A percentile compares a stretch with the other conserved stretches of the same genome.
Conservation (phyloP, 163 green algal species). For the Dunaliella salina region DNA sequence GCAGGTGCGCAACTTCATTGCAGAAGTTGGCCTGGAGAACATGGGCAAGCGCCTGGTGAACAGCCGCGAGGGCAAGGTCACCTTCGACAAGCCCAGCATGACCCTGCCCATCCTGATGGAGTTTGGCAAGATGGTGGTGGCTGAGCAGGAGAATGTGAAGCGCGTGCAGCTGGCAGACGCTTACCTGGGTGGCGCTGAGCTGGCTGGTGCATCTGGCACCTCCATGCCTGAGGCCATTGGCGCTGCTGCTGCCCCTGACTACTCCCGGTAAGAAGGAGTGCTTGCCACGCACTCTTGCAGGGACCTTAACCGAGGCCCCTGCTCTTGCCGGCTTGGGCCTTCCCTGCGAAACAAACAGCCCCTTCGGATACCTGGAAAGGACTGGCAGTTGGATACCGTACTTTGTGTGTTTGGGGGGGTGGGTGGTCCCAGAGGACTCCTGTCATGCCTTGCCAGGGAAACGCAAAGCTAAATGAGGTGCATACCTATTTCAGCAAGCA, state of each 20-base stretch:
- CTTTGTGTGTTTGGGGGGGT: too few species aligned
- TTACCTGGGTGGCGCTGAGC: conserved; percentile 83
- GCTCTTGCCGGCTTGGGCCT: too few species aligned
- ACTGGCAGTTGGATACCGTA: too few species aligned
- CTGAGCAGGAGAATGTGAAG: conserved; percentile 99
- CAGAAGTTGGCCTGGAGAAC: conserved; percentile 81
- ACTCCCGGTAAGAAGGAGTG: background rate
- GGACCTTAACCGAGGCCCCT: too few species aligned
- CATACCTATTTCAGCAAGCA: too few species aligned
- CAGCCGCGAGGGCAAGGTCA: conserved; percentile 73
- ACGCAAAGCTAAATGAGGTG: too few species aligned
- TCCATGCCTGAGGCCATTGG: conserved; percentile 66
- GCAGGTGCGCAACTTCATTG: conserved; percentile 57
- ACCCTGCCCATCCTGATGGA: conserved; percentile 73
- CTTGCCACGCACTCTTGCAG: too few species aligned
- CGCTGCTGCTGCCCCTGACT: background rate
- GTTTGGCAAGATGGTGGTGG: conserved; percentile 86
- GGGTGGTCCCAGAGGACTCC: too few species aligned
- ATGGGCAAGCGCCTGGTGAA: conserved; percentile 89
- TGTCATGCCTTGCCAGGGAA: too few species aligned
- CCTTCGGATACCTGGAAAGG: too few species aligned
- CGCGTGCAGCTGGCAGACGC: conserved; percentile 92
- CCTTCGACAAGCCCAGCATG: conserved; percentile 90
- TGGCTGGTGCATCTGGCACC: conserved; percentile 69
- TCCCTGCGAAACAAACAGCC: too few species aligned